Base-by-base conservation (phyloP, 768 basidiomycete species). In the Tricholoma sp. region DNA sequence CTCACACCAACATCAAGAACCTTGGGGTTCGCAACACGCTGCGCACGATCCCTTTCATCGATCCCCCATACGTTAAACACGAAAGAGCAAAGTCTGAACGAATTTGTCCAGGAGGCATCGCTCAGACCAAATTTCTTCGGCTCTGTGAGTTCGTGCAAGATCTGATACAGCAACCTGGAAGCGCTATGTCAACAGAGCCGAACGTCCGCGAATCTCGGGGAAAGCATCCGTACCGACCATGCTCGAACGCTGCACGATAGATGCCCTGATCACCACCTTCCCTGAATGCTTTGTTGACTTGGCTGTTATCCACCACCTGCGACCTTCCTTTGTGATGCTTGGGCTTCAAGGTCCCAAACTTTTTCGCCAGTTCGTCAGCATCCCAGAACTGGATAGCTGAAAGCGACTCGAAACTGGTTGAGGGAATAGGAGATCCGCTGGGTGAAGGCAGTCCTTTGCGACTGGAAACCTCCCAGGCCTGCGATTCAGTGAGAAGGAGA, bases 311-410 rank as follows among this genome's bases (percentile, higher is more conserved):
- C 5, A 61, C 67, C 1, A 61, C 67, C 1, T 59, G 54, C 12
- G 64, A 42, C 29, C 69, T 66, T 17, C 69, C 67, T 57, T 78
- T 74, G 12, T 66, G 66, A 0, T 65, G 57, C 47, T 74, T 76
- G 6, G 73, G 72, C 49, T 71, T 76, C 53, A 80, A 68, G 2
- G 61, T 63, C 9, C 65, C 59, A 2, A 81, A 58, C 59, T 77
- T 81, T 39, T 68, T 70, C 1, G 60, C 49, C 9, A 82, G 63
- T 15, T 74, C 72, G 0, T 66, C 50, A 4, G 15, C 17, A 6
- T 58, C 62, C 48, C 50, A 13, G 52, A 82, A 82, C 42, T 69
- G 63, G 33, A 82, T 78, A 0, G 80, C 80, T 0, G 81, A 82
- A 7, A 82, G 59, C 0, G 80, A 81, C 28, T 73, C 68, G 54